Conservation (phyloP, 495 filamentous ascomycete genomes). For the Neurospora hispaniola region DNA sequence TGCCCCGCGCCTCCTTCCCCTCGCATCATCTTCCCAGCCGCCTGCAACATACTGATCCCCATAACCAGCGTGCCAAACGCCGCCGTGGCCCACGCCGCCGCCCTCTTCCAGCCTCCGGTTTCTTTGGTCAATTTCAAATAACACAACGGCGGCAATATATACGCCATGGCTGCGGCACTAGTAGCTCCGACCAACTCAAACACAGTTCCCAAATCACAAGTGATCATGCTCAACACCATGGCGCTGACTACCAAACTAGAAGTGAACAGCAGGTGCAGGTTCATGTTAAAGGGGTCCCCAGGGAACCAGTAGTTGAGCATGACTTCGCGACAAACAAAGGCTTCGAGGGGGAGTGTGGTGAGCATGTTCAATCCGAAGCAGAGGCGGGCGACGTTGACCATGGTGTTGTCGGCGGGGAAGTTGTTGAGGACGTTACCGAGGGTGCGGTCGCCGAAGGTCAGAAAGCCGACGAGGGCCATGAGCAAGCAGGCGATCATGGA, state of each 20-base stretch:
- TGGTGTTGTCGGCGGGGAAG: constrained; percentile 76
- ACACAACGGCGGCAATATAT: constrained; percentile 89
- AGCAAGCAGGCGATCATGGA: constrained; percentile 81
- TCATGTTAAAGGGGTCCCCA: constrained; percentile 64
- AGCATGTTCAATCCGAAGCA: constrained; percentile 98
- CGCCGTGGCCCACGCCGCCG: constrained; percentile 55
- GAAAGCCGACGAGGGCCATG: constrained; percentile 82
- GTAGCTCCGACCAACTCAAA: constrained; percentile 96
- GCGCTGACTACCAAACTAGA: constrained; percentile 68
- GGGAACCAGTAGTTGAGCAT: constrained; percentile 91
- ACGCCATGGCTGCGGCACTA: constrained; percentile 84
- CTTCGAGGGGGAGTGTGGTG: constrained; percentile 89
- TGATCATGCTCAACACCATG: constrained; percentile 66
- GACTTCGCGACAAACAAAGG: constrained; percentile 94
- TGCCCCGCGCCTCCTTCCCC: constrained; percentile 23
- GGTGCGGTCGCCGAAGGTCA: constrained; percentile 86
- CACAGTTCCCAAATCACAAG: constrained; percentile 85
- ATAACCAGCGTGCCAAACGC: constrained; percentile 76
- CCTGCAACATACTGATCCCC: constrained; percentile 70
- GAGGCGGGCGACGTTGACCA: constrained; percentile 89
- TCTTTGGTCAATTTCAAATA: constrained; percentile 76
- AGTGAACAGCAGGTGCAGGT: constrained; percentile 76
- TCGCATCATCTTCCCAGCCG: constrained; percentile 51
- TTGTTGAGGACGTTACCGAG: constrained; percentile 96
- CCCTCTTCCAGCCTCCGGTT: constrained; percentile 52